Conservation (phyloP, 164 flowering plant species). For the Piper betle region DNA sequence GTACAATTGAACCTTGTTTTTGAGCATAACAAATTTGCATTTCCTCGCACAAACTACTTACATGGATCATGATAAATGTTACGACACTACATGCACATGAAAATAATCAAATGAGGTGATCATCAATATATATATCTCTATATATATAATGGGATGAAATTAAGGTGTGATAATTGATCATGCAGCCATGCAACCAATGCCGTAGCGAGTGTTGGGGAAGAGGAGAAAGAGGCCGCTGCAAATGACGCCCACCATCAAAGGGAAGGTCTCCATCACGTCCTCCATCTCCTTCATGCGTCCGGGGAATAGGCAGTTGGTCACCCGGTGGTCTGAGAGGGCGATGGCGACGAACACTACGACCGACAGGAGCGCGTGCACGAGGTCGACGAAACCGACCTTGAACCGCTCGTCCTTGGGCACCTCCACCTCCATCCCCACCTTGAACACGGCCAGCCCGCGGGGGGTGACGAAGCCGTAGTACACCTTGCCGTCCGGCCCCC, state of each 20-base stretch:
- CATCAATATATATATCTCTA: too few relatives aligned
- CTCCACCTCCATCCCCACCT: conserved; percentile 41
- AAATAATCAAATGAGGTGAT: too few relatives aligned
- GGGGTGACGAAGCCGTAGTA: conserved; percentile 88
- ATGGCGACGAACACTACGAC: conserved; percentile 70
- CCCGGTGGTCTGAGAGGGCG: conserved; percentile 64
- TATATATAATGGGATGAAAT: too few relatives aligned
- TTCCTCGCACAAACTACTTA: too few relatives aligned
- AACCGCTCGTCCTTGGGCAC: conserved; percentile 58
- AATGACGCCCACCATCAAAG: conserved; percentile 21
- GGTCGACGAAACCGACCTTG: conserved; percentile 47
- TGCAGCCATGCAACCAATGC: conserved; percentile 70
- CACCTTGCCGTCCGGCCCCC: conserved; percentile 61
- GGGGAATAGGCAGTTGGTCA: conserved; percentile 55
- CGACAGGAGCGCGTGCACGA: conserved; percentile 77
- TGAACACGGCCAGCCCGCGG: conserved; percentile 60
- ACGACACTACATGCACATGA: too few relatives aligned
- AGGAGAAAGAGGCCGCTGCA: conserved; percentile 59
- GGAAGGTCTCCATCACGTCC: conserved; percentile 24
- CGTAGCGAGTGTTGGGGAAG: conserved; percentile 68
- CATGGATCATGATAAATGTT: too few relatives aligned
- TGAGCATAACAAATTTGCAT: too few relatives aligned
- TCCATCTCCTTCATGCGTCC: conserved; percentile 36
- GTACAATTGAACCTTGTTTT: too few relatives aligned
- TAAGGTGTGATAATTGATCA: too few relatives aligned